phyloP scores from a whole-genome alignment of 768 basidiomycete genomes.

The Russula dissimulans region DNA sequence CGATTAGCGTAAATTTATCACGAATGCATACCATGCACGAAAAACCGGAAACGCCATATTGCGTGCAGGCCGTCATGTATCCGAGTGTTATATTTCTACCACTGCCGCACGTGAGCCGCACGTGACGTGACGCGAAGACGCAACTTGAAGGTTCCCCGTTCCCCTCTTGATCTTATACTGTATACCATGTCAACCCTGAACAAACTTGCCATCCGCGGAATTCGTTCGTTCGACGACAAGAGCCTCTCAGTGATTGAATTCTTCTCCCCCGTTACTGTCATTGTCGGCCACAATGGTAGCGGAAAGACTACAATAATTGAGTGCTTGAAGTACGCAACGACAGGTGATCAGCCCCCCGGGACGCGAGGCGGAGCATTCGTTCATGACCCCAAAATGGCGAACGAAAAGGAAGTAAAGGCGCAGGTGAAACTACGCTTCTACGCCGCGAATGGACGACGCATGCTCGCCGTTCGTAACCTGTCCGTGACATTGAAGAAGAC shows the following conservation, averaged over 20 bases:
- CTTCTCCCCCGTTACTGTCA: slow-evolving; percentile 95
- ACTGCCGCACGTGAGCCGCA: background rate
- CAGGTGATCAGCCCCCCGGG: slow-evolving; percentile 95
- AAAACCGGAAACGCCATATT: too few relatives aligned
- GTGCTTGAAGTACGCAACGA: slow-evolving; percentile 98
- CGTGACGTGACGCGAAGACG: slow-evolving; percentile 11
- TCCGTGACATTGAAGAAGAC: slow-evolving; percentile 93
- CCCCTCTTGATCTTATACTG: background rate
- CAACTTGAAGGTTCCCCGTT: background rate
- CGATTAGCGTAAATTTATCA: too few relatives aligned
- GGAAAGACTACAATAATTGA: slow-evolving; percentile 99
- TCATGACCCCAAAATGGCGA: slow-evolving; percentile 99
- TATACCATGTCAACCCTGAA: slow-evolving; percentile 69
- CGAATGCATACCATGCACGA: too few relatives aligned
- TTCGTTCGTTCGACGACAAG: slow-evolving; percentile 96
- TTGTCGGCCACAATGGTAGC: slow-evolving; percentile 96
- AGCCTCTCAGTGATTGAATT: slow-evolving; percentile 90
- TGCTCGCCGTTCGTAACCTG: slow-evolving; percentile 85
- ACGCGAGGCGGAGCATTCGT: slow-evolving; percentile 98
- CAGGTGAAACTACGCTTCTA: slow-evolving; percentile 93
- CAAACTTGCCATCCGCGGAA: slow-evolving; percentile 90
- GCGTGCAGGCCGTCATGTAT: too few relatives aligned
- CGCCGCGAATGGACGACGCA: slow-evolving; percentile 80
- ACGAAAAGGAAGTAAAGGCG: slow-evolving; percentile 98
- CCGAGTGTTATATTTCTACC: too few relatives aligned